Base-by-base conservation (phyloP, 768 basidiomycete species). In the Boletus edulis region DNA sequence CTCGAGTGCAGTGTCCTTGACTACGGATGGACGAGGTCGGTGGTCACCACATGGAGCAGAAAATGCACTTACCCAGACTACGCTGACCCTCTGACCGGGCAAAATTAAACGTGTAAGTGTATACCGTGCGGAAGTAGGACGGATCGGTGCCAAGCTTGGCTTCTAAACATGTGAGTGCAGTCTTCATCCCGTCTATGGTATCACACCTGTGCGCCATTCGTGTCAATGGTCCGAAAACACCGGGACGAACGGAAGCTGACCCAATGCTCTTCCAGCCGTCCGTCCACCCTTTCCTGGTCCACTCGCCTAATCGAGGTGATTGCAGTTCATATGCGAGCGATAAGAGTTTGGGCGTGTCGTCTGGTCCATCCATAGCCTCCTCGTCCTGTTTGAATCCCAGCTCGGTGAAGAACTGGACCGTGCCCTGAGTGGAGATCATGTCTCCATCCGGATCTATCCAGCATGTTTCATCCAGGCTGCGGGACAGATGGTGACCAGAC, bases 311-410 rank as follows among this genome's bases (percentile, higher is more conserved):
- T 55, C 74, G 63, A 0, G 87, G 87, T 5, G 89, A 89, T 65
- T 88, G 86, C 24, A 93, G 79, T 62, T 93, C 89, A 62, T 79
- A 91, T 10, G 92, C 93, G 39, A 96, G 74, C 6, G 88, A 83
- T 41, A 95, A 80, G 49, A 95, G 75, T 9, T 63, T 67, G 13
- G 92, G 89, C 22, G 90, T 85, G 62, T 94, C 89, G 58, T 91
- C 90, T 1, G 89, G 75, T 15, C 90, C 83, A 1, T 65, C 73
- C 1, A 91, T 73, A 62, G 89, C 89, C 60, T 81, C 74, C 8
- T 62, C 66, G 34, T 65, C 61, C 39, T 63, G 66, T 10, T 55
- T 66, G 61, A 68, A 66, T 13, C 65, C 65, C 4, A 67, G 55
- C 1, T 67, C 66, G 34, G 58, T 45, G 57, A 92, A 91, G 44